These are phyloP conservation scores for Drechslerella coelobrocha DNA, from an alignment of 2,329 filamentous ascomycete species.

Conservation along the genomic window DNA sequence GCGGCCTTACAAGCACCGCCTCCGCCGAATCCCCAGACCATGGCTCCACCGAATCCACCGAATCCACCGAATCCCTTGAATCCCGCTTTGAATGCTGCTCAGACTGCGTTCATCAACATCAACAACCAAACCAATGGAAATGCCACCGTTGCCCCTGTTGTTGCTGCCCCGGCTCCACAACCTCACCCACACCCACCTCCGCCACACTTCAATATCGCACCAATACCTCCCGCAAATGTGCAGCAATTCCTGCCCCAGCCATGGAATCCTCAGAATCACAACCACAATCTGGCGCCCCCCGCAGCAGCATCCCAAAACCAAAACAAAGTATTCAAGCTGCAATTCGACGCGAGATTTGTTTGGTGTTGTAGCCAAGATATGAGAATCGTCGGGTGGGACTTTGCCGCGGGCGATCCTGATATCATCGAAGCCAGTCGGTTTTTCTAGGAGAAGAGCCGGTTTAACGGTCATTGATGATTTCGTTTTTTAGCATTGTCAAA, in stretches of 20 bases:
- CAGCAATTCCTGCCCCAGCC: constrained; percentile 54
- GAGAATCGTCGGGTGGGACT: constrained; percentile 96
- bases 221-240: constrained; percentile 43
- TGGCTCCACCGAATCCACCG: constrained; percentile 52
- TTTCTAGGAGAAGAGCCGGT: constrained; percentile 63
- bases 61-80: constrained; percentile 22
- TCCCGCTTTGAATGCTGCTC: constrained; percentile 37
- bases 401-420: constrained; percentile 83
- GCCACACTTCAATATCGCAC: constrained; percentile 41
- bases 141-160: constrained; percentile 7
- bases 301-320: constrained; percentile 33
- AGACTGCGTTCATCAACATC: constrained; percentile 36
- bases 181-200: constrained; percentile 15
- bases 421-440: constrained; percentile 79
- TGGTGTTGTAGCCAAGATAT: constrained; percentile 93
- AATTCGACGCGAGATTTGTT: constrained; percentile 91
- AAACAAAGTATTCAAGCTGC: constrained; percentile 86
- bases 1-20: constrained; percentile 30
- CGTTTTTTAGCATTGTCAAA: neutral
- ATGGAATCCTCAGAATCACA: constrained; percentile 49
- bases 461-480: constrained; percentile 17
- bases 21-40: constrained; percentile 21
- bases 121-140: constrained; percentile 13
- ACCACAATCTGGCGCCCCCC: constrained; percentile 29
- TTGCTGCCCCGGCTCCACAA: constrained; percentile 5